Percentiles rank a stretch among this genome's conserved stretches.
Conservation (phyloP, 495 filamentous ascomycete species). For the Penicillium alfredii region DNA sequence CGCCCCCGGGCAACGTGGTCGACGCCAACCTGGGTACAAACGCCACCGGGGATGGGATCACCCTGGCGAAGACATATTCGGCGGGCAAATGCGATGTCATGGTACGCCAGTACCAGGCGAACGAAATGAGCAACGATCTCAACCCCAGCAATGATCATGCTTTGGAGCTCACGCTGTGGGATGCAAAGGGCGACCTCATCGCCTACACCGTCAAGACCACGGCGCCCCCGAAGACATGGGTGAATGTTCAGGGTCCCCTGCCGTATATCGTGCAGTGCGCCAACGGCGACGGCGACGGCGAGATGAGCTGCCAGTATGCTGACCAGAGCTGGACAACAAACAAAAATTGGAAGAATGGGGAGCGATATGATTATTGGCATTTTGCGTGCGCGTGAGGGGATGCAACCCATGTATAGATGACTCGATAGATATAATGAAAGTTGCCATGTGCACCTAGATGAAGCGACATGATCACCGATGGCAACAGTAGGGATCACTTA, state of each 20-base stretch:
- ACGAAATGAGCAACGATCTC: background rate
- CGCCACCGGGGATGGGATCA: no score
- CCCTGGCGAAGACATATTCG: no score
- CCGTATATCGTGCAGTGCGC: background rate
- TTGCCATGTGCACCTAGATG: no score
- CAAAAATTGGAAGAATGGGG: no score
- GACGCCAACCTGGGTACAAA: no score
- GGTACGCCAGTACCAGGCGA: background rate
- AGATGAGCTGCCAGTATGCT: background rate
- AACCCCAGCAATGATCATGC: background rate
- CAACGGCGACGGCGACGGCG: background rate
- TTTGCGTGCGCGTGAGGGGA: no score
- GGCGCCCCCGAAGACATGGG: background rate
- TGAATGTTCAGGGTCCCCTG: background rate
- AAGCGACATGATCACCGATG: no score
- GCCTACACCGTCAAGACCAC: background rate
- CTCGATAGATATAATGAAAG: no score
- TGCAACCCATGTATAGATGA: no score
- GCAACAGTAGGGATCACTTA: no score
- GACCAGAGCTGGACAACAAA: background rate
- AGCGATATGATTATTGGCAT: no score
- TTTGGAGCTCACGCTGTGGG: background rate
- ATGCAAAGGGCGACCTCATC: background rate
- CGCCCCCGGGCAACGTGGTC: no score
- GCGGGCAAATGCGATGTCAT: background rate